Conservation (phyloP, 305 asterid species). For the Fraxinus platypoda region DNA sequence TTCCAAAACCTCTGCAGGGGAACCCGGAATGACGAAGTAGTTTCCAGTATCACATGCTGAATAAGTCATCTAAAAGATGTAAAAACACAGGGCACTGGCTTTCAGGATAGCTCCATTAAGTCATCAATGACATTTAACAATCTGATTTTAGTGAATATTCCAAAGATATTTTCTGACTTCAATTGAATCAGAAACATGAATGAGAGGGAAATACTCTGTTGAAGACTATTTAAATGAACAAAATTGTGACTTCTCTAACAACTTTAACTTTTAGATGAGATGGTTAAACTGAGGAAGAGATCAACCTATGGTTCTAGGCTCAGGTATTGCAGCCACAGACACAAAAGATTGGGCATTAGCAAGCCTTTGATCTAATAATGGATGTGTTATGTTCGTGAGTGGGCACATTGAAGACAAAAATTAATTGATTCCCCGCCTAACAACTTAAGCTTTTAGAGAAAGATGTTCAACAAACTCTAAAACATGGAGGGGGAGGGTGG, state of each 20-base stretch:
- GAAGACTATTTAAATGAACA: neutral
- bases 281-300: too few species aligned
- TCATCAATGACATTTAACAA: neutral
- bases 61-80: constrained; percentile 62
- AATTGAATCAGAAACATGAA: neutral
- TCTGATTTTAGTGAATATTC: neutral
- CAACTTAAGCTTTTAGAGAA: neutral
- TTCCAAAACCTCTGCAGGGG: constrained; percentile 71
- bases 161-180: neutral
- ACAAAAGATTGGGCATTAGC: neutral
- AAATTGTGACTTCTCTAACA: neutral
- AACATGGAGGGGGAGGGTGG: neutral
- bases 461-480: neutral
- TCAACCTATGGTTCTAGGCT: neutral
- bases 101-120: neutral
- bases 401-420: neutral
- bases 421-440: neutral
- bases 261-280: neutral
- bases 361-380: neutral
- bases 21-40: constrained; percentile 82
- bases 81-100: constrained; percentile 2
- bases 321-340: neutral
- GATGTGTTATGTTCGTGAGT: neutral
- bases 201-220: neutral
- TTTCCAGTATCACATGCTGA: constrained; percentile 81